phyloP scores from a whole-genome alignment of 495 filamentous ascomycete genomes.

The Amorphotheca resinae region DNA sequence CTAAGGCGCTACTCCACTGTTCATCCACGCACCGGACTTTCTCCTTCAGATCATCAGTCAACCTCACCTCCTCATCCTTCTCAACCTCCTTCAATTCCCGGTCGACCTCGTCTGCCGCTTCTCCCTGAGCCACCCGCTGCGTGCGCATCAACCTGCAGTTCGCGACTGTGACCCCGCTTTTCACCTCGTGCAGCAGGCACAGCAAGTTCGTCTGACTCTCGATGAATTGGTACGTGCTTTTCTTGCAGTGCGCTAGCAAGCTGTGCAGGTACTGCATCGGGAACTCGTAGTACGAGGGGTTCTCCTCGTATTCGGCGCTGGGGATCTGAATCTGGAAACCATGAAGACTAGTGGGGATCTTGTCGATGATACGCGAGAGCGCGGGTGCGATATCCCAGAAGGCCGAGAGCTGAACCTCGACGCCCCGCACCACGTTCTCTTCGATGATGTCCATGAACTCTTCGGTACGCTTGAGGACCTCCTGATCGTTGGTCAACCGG shows the following conservation, averaged over 20 bases:
- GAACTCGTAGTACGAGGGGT: conserved; percentile 61
- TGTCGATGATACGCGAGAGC: conserved; percentile 61
- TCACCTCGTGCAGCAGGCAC: conserved; percentile 88
- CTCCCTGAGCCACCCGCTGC: conserved; percentile 46
- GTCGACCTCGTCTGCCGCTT: conserved; percentile 34
- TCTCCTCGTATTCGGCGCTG: conserved; percentile 66
- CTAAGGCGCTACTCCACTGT: conserved; percentile 54
- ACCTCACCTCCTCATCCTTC: conserved; percentile 46
- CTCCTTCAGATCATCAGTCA: conserved; percentile 85
- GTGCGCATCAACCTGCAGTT: conserved; percentile 42
- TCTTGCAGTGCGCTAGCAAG: conserved; percentile 74
- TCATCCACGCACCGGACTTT: conserved; percentile 82
- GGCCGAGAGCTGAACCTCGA: conserved; percentile 78
- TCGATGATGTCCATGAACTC: conserved; percentile 75
- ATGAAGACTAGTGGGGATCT: conserved; percentile 40
- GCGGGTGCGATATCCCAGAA: conserved; percentile 97
- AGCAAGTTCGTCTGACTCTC: conserved; percentile 87
- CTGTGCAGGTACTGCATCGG: conserved; percentile 83
- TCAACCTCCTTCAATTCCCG: conserved; percentile 47
- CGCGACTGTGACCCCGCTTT: conserved; percentile 59
- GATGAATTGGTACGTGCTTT: conserved; percentile 89
- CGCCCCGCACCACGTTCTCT: conserved; percentile 71
- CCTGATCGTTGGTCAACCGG: conserved; percentile 47
- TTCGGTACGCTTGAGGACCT: conserved; percentile 55
- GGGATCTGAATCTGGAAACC: conserved; percentile 57